Evolutionary conservation across 371 early-diverging fungal genomes (phyloP), one percentile per base, ranked within the genome.

Genomic region (Saksenaea oblongispora): DNA sequence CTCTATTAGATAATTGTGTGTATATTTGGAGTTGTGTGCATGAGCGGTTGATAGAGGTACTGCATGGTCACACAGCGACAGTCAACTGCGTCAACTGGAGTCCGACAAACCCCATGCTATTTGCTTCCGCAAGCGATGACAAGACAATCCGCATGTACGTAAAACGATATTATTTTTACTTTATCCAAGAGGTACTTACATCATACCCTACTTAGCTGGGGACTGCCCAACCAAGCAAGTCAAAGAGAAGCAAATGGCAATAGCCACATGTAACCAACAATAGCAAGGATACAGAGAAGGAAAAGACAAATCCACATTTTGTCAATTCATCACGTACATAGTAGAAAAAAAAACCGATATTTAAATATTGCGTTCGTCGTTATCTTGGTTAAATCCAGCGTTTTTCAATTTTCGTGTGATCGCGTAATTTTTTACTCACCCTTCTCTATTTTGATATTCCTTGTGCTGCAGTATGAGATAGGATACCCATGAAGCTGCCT

Each of bases 121-220:
- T 95, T 75, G 95, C 92, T 5, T 88, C 94, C 3, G 93, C 93
- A 7, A 89, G 91, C n/a, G 96, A 95, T 60, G 96, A 95, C 66
- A 76, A 84, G 47, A 91, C 94, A 1, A 89, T 95, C 34, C 85
- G 93, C 60, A 84, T 95, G 71, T 93, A 88, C 51, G 51, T 47
- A 5, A 47, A 14, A 41, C 17, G 17, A 47, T 22, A 22, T 18
- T 10, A 17, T 47, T 18, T n/a, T 47, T n/a, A n/a, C n/a, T n/a
- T n/a, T n/a, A n/a, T n/a, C 10, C n/a, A 22, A 10, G 9, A 84
- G 84, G 66, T 59, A 31, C 14, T 55, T 5, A 55, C 15, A 14
- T 59, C 15, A 31, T n/a, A 7, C 31, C 7, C 2, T 24, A 17
- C 24, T 36, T 59, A 59, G 59, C 11, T 59, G 59, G 59, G 59